Evolutionary conservation across 345 rosid species (phyloP).

Genomic region (Populus euphratica): DNA sequence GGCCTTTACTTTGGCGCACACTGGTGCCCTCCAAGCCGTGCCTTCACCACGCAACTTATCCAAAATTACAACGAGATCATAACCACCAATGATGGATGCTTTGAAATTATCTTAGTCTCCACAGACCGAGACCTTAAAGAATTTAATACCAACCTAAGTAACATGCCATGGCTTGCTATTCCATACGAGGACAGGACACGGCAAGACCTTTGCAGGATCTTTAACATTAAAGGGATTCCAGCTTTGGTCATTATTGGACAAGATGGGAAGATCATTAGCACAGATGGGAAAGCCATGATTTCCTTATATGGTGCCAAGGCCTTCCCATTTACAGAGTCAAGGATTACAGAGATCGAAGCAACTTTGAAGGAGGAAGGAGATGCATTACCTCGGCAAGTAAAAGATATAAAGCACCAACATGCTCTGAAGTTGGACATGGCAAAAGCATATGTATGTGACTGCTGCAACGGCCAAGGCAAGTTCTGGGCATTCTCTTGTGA

Average conservation of each 20-base stretch:
- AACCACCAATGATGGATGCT: constrained; percentile 25
- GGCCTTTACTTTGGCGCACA: constrained; percentile 76
- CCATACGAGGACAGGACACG: constrained; percentile 65
- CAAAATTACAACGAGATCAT: constrained; percentile 52
- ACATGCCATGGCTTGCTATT: constrained; percentile 75
- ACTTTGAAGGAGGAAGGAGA: constrained; percentile 60
- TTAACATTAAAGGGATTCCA: constrained; percentile 64
- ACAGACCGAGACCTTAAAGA: constrained; percentile 64
- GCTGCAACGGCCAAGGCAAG: constrained; percentile 55
- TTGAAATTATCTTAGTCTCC: constrained; percentile 59
- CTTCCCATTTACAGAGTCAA: constrained; percentile 59
- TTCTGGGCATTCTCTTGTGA: constrained; percentile 80
- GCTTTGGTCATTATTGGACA: constrained; percentile 61
- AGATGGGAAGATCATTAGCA: constrained; percentile 54
- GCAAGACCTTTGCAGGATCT: constrained; percentile 65
- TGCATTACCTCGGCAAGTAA: constrained; percentile 49
- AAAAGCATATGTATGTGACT: constrained; percentile 65
- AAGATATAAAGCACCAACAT: constrained; percentile 60
- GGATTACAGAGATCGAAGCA: constrained; percentile 52
- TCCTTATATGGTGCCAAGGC: constrained; percentile 61
- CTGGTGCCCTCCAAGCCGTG: constrained; percentile 74
- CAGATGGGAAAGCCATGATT: constrained; percentile 52
- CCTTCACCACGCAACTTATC: constrained; percentile 58
- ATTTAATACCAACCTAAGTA: constrained; percentile 43
- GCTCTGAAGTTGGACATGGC: constrained; percentile 71